These are phyloP conservation scores for Hypoxylon sp. DNA, from an alignment of 2,329 filamentous ascomycete genomes.

Conservation along the genomic window DNA sequence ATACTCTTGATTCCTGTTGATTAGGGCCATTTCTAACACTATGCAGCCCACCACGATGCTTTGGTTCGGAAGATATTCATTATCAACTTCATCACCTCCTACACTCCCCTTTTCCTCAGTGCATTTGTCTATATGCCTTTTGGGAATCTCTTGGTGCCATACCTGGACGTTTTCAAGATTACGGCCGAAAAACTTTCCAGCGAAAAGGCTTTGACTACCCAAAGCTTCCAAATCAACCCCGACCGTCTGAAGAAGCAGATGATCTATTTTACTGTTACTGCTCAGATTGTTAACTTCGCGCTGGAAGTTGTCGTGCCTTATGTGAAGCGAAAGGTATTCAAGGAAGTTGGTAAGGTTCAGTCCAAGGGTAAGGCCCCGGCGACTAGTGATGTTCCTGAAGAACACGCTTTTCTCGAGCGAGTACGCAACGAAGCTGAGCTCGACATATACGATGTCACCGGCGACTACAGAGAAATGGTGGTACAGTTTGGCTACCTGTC, in stretches of 20 bases:
- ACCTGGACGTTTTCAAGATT: slow-evolving; percentile 81
- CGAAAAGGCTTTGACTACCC: slow-evolving; percentile 72
- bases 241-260: slow-evolving; percentile 86
- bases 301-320: slow-evolving; percentile 88
- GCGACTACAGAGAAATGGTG: slow-evolving; percentile 92
- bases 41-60: slow-evolving; percentile 76
- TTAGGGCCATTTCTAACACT: slow-evolving; percentile 21
- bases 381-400: slow-evolving; percentile 75
- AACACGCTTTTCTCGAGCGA: slow-evolving; percentile 79
- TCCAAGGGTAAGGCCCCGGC: slow-evolving; percentile 57
- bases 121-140: slow-evolving; percentile 96
- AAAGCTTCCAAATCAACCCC: slow-evolving; percentile 82
- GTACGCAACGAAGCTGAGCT: slow-evolving; percentile 86
- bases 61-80: slow-evolving; percentile 94
- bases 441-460: slow-evolving; percentile 85
- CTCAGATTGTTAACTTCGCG: slow-evolving; percentile 86
- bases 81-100: slow-evolving; percentile 95
- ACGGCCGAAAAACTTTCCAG: slow-evolving; percentile 79
- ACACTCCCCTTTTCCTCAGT: slow-evolving; percentile 89
- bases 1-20: slow-evolving; percentile 20
- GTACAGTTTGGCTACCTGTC: slow-evolving; percentile 86
- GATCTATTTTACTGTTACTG: slow-evolving; percentile 95
- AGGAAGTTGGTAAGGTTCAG: slow-evolving; percentile 81
- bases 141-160: slow-evolving; percentile 81
- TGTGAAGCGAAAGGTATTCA: slow-evolving; percentile 78